Evolutionary conservation across 2,329 filamentous ascomycete species (phyloP), one percentile per base, ranked within the genome.

Genomic region (Claviceps sorghi): DNA sequence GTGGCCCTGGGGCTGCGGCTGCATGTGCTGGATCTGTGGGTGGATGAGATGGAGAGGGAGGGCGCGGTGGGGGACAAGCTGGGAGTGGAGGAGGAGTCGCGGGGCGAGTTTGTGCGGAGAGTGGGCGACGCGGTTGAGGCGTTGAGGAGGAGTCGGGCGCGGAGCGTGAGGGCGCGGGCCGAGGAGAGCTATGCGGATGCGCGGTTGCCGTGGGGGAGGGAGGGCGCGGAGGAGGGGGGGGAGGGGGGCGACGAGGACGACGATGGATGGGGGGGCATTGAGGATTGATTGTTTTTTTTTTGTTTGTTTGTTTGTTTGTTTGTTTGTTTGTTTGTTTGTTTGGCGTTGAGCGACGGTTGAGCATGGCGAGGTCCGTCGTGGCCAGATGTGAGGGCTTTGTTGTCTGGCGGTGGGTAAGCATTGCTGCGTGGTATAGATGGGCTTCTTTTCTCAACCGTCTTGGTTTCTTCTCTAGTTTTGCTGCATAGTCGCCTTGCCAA

Each of bases 11-110:
- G 93, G 0, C 65, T 98, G 65, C 73, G 88, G 56, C 82, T 95
- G 66, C 93, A 98, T 68, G 78, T 90, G 15, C 68, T 95, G 57
- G 93, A 98, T 70, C 78, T 97, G 51, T 97, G 86, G 80, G 78
- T 95, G 9, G 93, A 97, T 66, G 90, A 96, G 74, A 68, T 90
- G 60, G 86, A 90, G 67, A 83, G 82, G 62, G 78, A 81, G 36
- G 78, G 82, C 51, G 72, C 78, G 38, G 59, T 81, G 11, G 62
- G 60, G 11, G 62, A 61, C 11, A n/a, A n/a, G n/a, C n/a, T n/a
- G 65, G 43, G 11, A 47, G 26, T 1, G 44, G 30, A 13, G 17
- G 57, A 60, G 9, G 48, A 65, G 5, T 61, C 60, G 32, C 69
- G 67, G 21, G 67, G 65, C 47, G 68, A 69, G 42, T 79, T 84